Evolutionary conservation across 148 eudicot species (phyloP), one percentile per base, ranked within the genome.

Genomic region (Nyssa sinensis): DNA sequence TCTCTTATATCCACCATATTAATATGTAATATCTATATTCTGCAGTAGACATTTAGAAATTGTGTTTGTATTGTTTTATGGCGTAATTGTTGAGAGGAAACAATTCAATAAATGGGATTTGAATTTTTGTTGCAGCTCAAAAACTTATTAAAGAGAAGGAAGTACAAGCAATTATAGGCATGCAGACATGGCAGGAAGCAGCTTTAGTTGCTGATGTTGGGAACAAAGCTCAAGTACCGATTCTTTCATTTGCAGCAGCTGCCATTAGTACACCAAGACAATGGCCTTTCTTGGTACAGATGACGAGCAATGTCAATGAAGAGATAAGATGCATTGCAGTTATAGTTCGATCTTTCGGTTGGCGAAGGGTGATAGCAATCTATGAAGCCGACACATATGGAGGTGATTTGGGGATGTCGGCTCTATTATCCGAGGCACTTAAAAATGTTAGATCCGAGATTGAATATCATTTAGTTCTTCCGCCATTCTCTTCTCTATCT

Each of bases 201-300:
- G 44, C 77, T 21, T 53, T 80, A 67, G 73, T 81, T 8, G 77
- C 77, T 17, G 17, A 39, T 12, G 14, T 72, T 4, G 83, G 62
- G 37, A 62, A 41, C 68, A 34, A 70, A 76, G 44, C 66, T 27
- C 76, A 80, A 71, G 77, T 80, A 2, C 83, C 83, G 17, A 19
- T 67, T 27, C 19, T 80, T 21, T 80, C 83, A 7, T 62, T 72
- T 25, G 67, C 70, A 21, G 37, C 74, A n/a, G 63, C 72, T 53
- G 47, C 74, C 0, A n/a, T n/a, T n/a, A 49, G 35, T 19, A 63
- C 59, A 33, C 33, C 75, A 12, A 51, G 49, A 66, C 76, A 62
- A 62, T 80, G 79, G 83, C 79, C 76, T 74, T 74, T 57, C 58
- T 33, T 80, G 51, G 27, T 75, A 1, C 79, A 80, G 65, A 64